Evolutionary conservation across 768 basidiomycete genomes (phyloP).

Genomic region (Grammothele lineata): DNA sequence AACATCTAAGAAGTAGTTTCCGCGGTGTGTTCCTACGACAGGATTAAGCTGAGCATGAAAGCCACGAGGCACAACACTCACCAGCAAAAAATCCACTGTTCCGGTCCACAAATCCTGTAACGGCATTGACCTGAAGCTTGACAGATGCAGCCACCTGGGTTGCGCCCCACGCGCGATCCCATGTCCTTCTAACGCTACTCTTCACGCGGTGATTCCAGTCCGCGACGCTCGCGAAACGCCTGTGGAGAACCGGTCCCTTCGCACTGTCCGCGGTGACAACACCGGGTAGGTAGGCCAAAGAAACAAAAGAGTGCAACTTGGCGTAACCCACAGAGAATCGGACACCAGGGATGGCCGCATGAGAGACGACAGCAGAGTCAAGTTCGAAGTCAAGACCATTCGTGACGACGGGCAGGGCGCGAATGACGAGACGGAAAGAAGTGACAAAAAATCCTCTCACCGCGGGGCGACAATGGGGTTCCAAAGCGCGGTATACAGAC

Average conservation of each 20-base stretch:
- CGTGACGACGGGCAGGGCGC: constrained; percentile 62
- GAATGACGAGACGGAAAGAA: constrained; percentile 53
- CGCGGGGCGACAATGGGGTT: constrained; percentile 60
- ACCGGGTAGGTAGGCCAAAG: constrained; percentile 48
- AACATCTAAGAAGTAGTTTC: constrained; percentile 38
- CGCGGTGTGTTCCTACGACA: constrained; percentile 4
- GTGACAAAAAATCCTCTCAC: constrained; percentile 53
- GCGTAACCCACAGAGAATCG: constrained; percentile 48
- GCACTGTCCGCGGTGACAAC: constrained; percentile 20
- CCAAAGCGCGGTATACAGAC: constrained; percentile 40
- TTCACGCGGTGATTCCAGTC: constrained; percentile 63
- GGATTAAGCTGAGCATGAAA: not conserved
- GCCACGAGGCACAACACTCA: not conserved
- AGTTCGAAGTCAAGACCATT: constrained; percentile 68
- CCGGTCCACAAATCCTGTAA: constrained; percentile 32
- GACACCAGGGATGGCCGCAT: constrained; percentile 47
- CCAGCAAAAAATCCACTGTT: constrained; percentile 8
- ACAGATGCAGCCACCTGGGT: constrained; percentile 55
- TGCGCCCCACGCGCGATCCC: constrained; percentile 65
- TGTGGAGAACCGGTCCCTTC: constrained; percentile 11
- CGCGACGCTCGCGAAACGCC: constrained; percentile 42
- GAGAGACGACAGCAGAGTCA: constrained; percentile 47
- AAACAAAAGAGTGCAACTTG: constrained; percentile 49
- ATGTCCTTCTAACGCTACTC: constrained; percentile 57
- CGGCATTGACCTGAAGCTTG: constrained; percentile 42